These are phyloP conservation scores for Colletotrichum ledebouriae DNA, from an alignment of 2,329 filamentous ascomycete genomes.

Conservation along the genomic window DNA sequence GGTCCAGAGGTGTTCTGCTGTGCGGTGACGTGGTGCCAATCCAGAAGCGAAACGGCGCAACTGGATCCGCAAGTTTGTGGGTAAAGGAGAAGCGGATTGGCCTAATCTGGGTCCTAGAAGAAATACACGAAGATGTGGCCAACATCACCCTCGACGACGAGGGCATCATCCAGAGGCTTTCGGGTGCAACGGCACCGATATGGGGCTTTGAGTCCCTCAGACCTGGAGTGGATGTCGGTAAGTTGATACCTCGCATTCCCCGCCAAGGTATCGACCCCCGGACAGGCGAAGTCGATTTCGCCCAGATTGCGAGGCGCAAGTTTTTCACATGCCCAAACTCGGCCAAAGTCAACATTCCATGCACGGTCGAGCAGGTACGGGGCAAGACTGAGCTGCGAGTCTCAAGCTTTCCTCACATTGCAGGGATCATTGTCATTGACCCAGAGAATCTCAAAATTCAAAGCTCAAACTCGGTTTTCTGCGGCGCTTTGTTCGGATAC, in stretches of 20 bases:
- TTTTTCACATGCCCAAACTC: slow-evolving; percentile 89
- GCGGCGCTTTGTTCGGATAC: slow-evolving; percentile 90
- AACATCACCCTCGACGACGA: slow-evolving; percentile 82
- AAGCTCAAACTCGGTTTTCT: slow-evolving; percentile 96
- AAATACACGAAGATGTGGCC: slow-evolving; percentile 95
- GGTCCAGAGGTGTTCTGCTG: slow-evolving; percentile 88
- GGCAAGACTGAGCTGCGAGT: slow-evolving; percentile 81
- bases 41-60: slow-evolving; percentile 92
- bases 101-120: slow-evolving; percentile 97
- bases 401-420: slow-evolving; percentile 96
- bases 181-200: slow-evolving; percentile 85
- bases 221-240: slow-evolving; percentile 79
- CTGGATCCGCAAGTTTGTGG: slow-evolving; percentile 95
- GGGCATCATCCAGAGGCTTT: slow-evolving; percentile 76
- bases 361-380: slow-evolving; percentile 80
- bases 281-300: slow-evolving; percentile 82
- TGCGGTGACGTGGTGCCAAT: slow-evolving; percentile 99
- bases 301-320: slow-evolving; percentile 76
- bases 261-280: slow-evolving; percentile 78
- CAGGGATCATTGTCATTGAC: slow-evolving; percentile 94
- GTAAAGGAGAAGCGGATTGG: slow-evolving; percentile 97
- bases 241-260: slow-evolving; percentile 85
- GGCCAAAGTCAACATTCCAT: slow-evolving; percentile 84
- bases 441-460: slow-evolving; percentile 82
- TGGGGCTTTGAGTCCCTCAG: slow-evolving; percentile 81